Percentiles rank a stretch among this genome's conserved stretches.
phyloP scores from a whole-genome alignment of 768 basidiomycete species.

The Kwoniella newhampshirensis region DNA sequence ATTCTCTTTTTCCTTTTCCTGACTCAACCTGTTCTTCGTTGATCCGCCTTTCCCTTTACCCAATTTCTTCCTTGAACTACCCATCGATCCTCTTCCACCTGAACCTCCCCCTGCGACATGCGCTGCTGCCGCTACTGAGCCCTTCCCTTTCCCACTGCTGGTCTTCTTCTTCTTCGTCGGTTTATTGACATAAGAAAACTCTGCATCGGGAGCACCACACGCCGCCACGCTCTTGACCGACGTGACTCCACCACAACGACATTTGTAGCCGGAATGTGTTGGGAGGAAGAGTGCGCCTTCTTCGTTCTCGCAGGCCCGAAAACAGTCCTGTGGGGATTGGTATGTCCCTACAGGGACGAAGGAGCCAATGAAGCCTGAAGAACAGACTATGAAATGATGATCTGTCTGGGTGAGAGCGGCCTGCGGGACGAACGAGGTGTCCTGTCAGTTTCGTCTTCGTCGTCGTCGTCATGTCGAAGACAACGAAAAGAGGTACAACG shows the following conservation, averaged over 20 bases:
- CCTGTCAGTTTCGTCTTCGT: no score
- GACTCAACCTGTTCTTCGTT: no score
- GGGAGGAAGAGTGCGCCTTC: conserved; percentile 5
- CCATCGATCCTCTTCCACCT: no score
- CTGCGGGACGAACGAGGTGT: no score
- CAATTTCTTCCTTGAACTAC: neutral
- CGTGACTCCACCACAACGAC: conserved; percentile 6
- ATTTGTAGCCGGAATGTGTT: neutral
- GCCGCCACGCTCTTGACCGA: conserved; percentile 4
- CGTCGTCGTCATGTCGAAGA: no score
- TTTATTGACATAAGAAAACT: conserved; percentile 7
- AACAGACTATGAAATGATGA: conserved; percentile 6
- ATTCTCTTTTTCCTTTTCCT: no score
- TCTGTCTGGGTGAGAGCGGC: conserved; percentile 2
- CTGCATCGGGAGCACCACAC: conserved; percentile 3
- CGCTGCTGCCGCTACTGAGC: neutral
- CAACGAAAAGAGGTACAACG: no score
- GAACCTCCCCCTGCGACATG: no score
- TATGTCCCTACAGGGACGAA: conserved; percentile 3
- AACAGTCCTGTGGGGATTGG: conserved; percentile 2
- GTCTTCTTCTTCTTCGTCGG: conserved; percentile 1
- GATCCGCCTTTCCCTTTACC: neutral
- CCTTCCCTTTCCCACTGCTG: neutral
- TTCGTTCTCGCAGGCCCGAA: conserved; percentile 1
- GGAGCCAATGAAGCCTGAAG: neutral